Conservation (phyloP, 2,329 filamentous ascomycete species). For the Thielaviopsis cerberus region DNA sequence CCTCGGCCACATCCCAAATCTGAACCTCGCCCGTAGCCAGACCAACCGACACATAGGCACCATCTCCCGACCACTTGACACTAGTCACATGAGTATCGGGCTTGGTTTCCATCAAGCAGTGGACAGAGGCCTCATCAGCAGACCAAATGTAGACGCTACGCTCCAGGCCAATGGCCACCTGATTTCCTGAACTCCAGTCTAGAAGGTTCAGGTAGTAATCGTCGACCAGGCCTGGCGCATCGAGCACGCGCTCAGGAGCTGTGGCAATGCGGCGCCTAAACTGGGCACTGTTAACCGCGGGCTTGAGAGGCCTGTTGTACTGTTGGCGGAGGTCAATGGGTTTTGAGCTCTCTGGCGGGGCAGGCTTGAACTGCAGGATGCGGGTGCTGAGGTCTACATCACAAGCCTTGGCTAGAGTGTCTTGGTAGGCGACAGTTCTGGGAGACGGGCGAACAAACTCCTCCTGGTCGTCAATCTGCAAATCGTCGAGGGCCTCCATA, state of each 20-base stretch:
- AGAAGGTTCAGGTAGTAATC: slow-evolving; percentile 98
- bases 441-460: slow-evolving; percentile 60
- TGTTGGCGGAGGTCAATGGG: slow-evolving; percentile 93
- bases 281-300: slow-evolving; percentile 58
- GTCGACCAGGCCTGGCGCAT: slow-evolving; percentile 87
- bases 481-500: slow-evolving; percentile 57
- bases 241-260: slow-evolving; percentile 84
- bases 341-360: slow-evolving; percentile 93
- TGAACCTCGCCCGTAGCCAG: slow-evolving; percentile 91
- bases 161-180: slow-evolving; percentile 93
- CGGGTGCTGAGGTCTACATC: slow-evolving; percentile 85
- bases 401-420: slow-evolving; percentile 75
- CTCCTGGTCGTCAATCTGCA: slow-evolving; percentile 57
- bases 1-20: slow-evolving; percentile 96
- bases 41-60: slow-evolving; percentile 87
- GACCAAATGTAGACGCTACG: slow-evolving; percentile 98
- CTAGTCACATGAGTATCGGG: slow-evolving; percentile 92
- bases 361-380: slow-evolving; percentile 95
- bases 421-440: slow-evolving; percentile 78
- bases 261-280: slow-evolving; percentile 84
- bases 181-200: slow-evolving; percentile 95
- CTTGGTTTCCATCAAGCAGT: slow-evolving; percentile 69
- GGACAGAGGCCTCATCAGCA: slow-evolving; percentile 77
- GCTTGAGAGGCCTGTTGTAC: slow-evolving; percentile 90
- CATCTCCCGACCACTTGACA: slow-evolving; percentile 96